Percentiles rank a stretch among this genome's conserved stretches.
Conservation (phyloP, 495 filamentous ascomycete genomes). For the Parmelia sp. region DNA sequence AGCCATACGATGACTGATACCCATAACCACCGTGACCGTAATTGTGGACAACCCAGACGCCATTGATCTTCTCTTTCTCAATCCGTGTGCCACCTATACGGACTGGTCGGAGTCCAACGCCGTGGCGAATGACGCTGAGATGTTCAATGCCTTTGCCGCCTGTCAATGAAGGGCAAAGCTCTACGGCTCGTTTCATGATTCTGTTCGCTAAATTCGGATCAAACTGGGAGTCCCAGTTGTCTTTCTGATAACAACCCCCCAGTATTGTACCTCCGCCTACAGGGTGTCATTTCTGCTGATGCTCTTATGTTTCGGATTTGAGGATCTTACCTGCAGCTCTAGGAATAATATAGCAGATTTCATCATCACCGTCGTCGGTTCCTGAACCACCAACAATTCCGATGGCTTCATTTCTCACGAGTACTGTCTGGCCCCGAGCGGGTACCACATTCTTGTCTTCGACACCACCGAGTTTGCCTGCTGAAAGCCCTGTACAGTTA, state of each 20-base stretch:
- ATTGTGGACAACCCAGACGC: conserved; percentile 80
- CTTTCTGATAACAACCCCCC: conserved; percentile 79
- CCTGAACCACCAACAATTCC: conserved; percentile 66
- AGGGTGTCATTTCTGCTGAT: not conserved
- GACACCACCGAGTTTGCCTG: conserved; percentile 73
- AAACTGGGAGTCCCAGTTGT: conserved; percentile 73
- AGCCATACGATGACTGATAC: conserved; percentile 84
- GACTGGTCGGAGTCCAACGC: conserved; percentile 77
- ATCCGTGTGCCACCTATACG: conserved; percentile 70
- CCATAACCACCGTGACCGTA: conserved; percentile 95
- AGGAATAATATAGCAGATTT: conserved; percentile 84
- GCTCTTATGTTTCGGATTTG: not conserved
- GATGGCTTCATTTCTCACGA: conserved; percentile 76
- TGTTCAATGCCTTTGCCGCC: conserved; percentile 72
- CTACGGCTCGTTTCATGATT: conserved; percentile 83
- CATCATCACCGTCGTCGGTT: conserved; percentile 72
- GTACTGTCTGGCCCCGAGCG: conserved; percentile 76
- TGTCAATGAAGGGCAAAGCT: conserved; percentile 65
- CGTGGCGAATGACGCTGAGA: conserved; percentile 80
- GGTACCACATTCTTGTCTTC: conserved; percentile 68
- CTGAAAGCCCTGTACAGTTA: conserved; percentile 80
- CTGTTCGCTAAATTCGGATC: conserved; percentile 75
- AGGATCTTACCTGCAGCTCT: conserved; percentile 58
- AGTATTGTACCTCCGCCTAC: conserved; percentile 67
- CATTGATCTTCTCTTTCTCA: conserved; percentile 70